Evolutionary conservation across 1,139 yeast species (phyloP).

Genomic region (Nakaseomyces nivariensis): DNA sequence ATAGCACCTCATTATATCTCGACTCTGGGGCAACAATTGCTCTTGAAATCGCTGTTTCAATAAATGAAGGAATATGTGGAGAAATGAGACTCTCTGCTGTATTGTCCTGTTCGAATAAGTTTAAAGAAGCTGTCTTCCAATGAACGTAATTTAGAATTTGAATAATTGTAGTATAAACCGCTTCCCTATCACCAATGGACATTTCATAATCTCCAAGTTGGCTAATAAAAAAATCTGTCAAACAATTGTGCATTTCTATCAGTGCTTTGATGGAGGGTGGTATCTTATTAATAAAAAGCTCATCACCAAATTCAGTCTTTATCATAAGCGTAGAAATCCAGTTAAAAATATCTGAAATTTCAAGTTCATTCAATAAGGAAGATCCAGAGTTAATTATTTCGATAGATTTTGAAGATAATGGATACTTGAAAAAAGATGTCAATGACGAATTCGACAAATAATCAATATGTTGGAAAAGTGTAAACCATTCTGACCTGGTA

Average conservation of each 20-base stretch:
- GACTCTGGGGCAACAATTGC: conserved; percentile 78
- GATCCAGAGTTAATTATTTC: conserved; percentile 17
- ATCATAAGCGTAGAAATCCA: conserved; percentile 49
- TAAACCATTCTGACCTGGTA: conserved; percentile 69
- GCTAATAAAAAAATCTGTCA: conserved; percentile 52
- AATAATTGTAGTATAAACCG: conserved; percentile 61
- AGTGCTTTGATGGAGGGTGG: conserved; percentile 65
- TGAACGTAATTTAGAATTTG: conserved; percentile 58
- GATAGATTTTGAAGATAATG: conserved; percentile 14
- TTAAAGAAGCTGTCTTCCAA: conserved; percentile 56
- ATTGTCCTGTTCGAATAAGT: conserved; percentile 37
- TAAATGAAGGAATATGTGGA: conserved; percentile 69
- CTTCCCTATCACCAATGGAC: conserved; percentile 49
- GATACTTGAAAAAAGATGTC: conserved; percentile 50
- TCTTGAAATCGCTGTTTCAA: conserved; percentile 70
- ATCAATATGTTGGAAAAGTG: conserved; percentile 65
- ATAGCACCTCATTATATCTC: conserved; percentile 40
- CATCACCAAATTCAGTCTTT: conserved; percentile 32
- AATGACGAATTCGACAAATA: conserved; percentile 45
- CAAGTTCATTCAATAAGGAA: conserved; percentile 39
- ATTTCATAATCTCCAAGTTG: conserved; percentile 57
- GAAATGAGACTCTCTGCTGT: conserved; percentile 27
- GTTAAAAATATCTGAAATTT: conserved; percentile 57
- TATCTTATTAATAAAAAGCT: conserved; percentile 42
- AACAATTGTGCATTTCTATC: conserved; percentile 55